Base-by-base conservation (phyloP, 306 rosid genomes). In the Gastrolobium bilobum region DNA sequence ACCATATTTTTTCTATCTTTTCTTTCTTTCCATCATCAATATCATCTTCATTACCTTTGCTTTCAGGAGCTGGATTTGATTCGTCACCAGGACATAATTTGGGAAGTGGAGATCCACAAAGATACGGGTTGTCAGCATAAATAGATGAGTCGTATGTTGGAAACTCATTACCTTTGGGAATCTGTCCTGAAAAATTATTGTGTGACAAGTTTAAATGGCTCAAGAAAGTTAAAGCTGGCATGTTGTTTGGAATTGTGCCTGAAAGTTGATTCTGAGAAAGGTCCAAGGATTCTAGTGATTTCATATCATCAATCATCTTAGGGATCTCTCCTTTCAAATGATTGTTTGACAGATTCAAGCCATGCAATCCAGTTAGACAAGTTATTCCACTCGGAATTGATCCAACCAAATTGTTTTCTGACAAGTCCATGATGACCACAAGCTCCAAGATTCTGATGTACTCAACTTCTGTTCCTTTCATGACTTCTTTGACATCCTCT, bases 381-480 rank as follows among this genome's bases (percentile, higher is more conserved):
- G 61, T 8, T 34, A 75, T 8, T 2, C 3, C 39, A 0, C 3
- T 29, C 14, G 79, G 79, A 29, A 75, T 44, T 7, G 7, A 20
- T 53, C 79, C 79, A 20, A 9, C 6, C 34, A 74, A 48, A 31
- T 7, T n/a, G 20, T 75, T 75, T n/a, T 30, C 15, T 10, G 79
- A 61, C 61, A 75, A 15, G 44, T 75, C 71, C 30, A 75, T 1
- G 33, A 57, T 73, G 15, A 73, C 56, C 20, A 42, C 29, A 6
- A 8, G 7, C 5, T 3, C 0, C 9, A 13, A 11, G 4, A 42
- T 73, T 58, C 4, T 43, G 4, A 34, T 47, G 15, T 75, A 75
- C 4, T 62, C 50, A 0, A 47, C 30, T 20, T 60, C 79, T 7
- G 6, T 46, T n/a, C 60, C 79, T 75, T 62, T 75, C 30, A 46